Conservation (phyloP, 352 stramenopile genomes). For the Phytophthora pseudosyringae region DNA sequence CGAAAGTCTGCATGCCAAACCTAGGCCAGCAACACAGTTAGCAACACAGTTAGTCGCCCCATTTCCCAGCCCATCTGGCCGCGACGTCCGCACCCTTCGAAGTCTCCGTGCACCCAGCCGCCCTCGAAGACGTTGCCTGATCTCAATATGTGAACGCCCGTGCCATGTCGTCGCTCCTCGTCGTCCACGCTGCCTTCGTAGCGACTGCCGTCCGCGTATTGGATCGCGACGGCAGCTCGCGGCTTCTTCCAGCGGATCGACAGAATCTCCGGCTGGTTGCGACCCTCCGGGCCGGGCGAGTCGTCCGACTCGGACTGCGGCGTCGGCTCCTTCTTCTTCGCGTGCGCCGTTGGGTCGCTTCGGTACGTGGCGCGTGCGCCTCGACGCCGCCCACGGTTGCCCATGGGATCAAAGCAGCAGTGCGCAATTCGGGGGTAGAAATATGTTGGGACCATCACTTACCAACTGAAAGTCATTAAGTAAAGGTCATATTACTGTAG, state of each 20-base stretch:
- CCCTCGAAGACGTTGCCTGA: slow-evolving; percentile 80
- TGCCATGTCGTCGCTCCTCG: slow-evolving; percentile 61
- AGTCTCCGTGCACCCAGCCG: slow-evolving; percentile 80
- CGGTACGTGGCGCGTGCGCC: slow-evolving; percentile 33
- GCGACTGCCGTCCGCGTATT: slow-evolving; percentile 71
- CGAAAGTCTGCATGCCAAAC: slow-evolving; percentile 87
- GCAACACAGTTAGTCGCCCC: slow-evolving; percentile 3
- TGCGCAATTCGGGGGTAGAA: slow-evolving; percentile 3
- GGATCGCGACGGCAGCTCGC: slow-evolving; percentile 42
- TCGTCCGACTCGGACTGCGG: slow-evolving; percentile 28
- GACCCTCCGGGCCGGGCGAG: not conserved
- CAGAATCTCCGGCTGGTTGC: slow-evolving; percentile 49
- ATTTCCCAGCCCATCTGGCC: not conserved
- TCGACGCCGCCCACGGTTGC: slow-evolving; percentile 68
- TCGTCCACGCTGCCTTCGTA: slow-evolving; percentile 70
- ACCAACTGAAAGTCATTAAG: not conserved
- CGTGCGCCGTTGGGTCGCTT: slow-evolving; percentile 21
- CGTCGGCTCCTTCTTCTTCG: slow-evolving; percentile 31
- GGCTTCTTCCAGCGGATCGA: slow-evolving; percentile 59
- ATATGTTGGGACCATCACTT: slow-evolving; percentile 8
- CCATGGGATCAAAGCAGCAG: slow-evolving; percentile 45
- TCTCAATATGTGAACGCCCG: slow-evolving; percentile 57
- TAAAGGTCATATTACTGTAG: too few species aligned
- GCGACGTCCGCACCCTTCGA: slow-evolving; percentile 76
- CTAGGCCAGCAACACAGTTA: slow-evolving; percentile 34